Evolutionary conservation across 192 early-diverging fungal genomes (phyloP).

Genomic region (Fimicolochytrium jonesii): DNA sequence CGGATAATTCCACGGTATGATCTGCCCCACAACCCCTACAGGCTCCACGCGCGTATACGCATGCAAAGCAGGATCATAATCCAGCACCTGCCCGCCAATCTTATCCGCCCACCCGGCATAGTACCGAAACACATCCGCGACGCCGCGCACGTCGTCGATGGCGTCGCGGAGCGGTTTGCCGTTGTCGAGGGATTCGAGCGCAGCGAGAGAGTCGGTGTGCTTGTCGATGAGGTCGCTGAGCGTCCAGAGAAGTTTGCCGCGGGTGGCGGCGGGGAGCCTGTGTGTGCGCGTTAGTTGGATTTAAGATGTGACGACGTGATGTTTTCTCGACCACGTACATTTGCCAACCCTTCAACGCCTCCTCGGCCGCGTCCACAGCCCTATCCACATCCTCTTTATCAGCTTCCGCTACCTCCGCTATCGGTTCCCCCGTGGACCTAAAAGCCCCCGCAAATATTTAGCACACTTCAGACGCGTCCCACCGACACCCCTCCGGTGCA

Average conservation of each 20-base stretch:
- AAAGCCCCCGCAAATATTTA: not conserved
- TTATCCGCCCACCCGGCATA: conserved; percentile 31
- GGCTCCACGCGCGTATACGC: conserved; percentile 25
- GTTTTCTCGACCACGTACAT: conserved; percentile 6
- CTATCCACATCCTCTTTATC: conserved; percentile 39
- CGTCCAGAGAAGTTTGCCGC: conserved; percentile 23
- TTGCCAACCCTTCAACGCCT: conserved; percentile 37
- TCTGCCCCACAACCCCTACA: conserved; percentile 25
- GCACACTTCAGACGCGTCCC: not conserved
- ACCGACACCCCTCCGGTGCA: no score
- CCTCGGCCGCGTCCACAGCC: conserved; percentile 37
- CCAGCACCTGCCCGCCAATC: conserved; percentile 14
- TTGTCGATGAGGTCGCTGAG: conserved; percentile 42
- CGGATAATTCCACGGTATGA: conserved; percentile 25
- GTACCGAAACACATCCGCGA: conserved; percentile 26
- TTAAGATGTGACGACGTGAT: not conserved
- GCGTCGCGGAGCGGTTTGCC: conserved; percentile 37
- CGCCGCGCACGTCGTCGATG: conserved; percentile 17
- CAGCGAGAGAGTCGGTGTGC: conserved; percentile 30
- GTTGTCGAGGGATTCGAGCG: conserved; percentile 42
- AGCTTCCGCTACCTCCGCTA: conserved; percentile 32
- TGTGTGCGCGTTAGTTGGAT: not conserved
- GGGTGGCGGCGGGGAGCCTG: conserved; percentile 13
- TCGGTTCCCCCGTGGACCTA: conserved; percentile 31
- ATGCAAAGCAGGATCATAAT: conserved; percentile 8